These are phyloP conservation scores for Cucurbitaria berberidis DNA, from an alignment of 2,329 filamentous ascomycete genomes.

Conservation along the genomic window DNA sequence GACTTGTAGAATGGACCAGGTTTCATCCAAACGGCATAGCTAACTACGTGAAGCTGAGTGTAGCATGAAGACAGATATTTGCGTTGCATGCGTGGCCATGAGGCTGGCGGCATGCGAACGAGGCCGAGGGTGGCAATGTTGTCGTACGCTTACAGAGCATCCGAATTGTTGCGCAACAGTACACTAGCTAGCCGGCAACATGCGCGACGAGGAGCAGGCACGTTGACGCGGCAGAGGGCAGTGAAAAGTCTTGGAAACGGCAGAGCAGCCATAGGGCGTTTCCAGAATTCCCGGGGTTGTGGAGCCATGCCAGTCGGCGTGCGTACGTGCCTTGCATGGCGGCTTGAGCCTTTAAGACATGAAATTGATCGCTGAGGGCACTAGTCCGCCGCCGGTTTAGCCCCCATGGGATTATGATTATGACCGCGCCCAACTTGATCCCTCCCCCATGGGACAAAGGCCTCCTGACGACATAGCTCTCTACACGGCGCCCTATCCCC, in stretches of 20 bases:
- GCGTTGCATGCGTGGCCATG: constrained; percentile 15
- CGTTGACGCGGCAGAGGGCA: constrained; percentile 7
- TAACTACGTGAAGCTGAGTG: neutral
- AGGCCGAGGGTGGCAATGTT: neutral
- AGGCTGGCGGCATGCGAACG: constrained; percentile 1
- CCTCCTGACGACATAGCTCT: constrained; percentile 19
- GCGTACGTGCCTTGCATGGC: constrained; percentile 23
- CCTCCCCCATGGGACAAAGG: neutral
- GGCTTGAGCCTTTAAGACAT: constrained; percentile 3
- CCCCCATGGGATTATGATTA: constrained; percentile 11
- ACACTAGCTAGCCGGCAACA: neutral
- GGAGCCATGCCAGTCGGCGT: neutral
- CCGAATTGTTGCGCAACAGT: constrained; percentile 12
- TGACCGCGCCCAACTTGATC: constrained; percentile 18
- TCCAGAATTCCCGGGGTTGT: constrained; percentile 16
- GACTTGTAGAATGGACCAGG: neutral
- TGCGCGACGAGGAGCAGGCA: neutral
- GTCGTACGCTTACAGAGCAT: neutral
- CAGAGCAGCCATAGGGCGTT: constrained; percentile 20
- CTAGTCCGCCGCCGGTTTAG: constrained; percentile 15
- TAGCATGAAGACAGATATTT: neutral
- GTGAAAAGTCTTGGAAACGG: constrained; percentile 13
- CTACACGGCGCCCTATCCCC: neutral
- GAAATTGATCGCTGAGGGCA: constrained; percentile 5
- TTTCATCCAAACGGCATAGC: neutral